Base-by-base conservation (phyloP, 805 yeast species). In the Saccharomycopsis fibuligera region DNA sequence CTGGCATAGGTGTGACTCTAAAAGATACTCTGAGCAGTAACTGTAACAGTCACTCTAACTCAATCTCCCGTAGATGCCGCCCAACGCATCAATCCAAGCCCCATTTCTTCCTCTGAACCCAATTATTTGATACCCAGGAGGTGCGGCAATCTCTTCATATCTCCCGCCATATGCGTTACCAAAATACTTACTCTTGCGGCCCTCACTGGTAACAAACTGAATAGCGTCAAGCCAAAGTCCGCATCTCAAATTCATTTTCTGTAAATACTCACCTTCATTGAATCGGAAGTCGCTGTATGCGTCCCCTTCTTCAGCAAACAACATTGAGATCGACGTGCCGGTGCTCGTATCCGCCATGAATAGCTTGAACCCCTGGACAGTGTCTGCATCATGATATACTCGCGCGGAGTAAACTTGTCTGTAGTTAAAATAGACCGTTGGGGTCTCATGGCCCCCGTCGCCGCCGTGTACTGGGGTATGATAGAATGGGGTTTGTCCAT, bases 171-270 rank as follows among this genome's bases (percentile, higher is more conserved):
- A 70, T 1, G 67, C 61, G 43, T 85, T 85, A 12, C 97, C 97
- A 56, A 68, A 75, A 72, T 77, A 65, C 1, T 71, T 72, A 35
- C 83, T 75, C 1, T 68, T 58, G 51, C 80, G 69, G 14, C 37
- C 37, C 2, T 60, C 60, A 48, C 67, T 68, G 2, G 95, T 84
- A 19, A 79, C 70, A 31, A 93, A 67, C 60, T 86, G 93, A 22
- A 87, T 67, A 1, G 83, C 96, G 68, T 93, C 98, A 4, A 93
- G 70, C 97, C 97, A 93, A 1, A 73, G 79, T 8, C 98, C 98
- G 37, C 79, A 71, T 55, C 95, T 72, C 41, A 88, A 66, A 39
- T 74, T 70, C 47, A 90, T 67, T 23, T 82, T 83, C 3, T 70
- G 62, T 5, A 91, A 67, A 8, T 55, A 51, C 60, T 91, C 96